Evolutionary conservation across 371 early-diverging fungal species (phyloP).

Genomic region (Nematocida sp.): DNA sequence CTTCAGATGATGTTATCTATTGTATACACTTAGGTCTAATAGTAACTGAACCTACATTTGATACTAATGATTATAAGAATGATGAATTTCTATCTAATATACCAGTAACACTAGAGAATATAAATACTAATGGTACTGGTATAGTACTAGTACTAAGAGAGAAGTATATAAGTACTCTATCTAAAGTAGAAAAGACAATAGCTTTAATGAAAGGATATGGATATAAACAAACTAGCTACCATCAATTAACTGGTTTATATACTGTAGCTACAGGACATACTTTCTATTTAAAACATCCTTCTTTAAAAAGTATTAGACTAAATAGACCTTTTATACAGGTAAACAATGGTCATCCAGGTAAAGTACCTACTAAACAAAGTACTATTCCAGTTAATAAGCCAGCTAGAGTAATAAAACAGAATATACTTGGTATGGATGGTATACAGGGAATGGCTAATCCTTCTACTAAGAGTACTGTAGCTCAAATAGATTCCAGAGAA

Average conservation of each 20-base stretch:
- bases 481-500: too few relatives aligned
- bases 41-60: slow-evolving; percentile 31
- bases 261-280: background rate
- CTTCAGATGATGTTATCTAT: slow-evolving; percentile 24
- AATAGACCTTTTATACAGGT: background rate
- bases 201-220: background rate
- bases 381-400: background rate
- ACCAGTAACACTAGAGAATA: background rate
- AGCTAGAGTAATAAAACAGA: too few relatives aligned
- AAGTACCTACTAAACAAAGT: background rate
- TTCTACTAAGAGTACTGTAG: too few relatives aligned
- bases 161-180: slow-evolving; percentile 13
- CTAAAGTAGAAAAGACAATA: background rate
- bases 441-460: too few relatives aligned
- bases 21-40: slow-evolving; percentile 5
- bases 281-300: background rate
- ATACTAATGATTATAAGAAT: slow-evolving; percentile 11
- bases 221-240: background rate
- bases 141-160: slow-evolving; percentile 36
- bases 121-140: background rate
- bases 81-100: slow-evolving; percentile 7
- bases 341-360: background rate
- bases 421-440: background rate
- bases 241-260: background rate
- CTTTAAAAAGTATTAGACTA: background rate